Evolutionary conservation across 1,284 basidiomycete species (phyloP), one percentile per base, ranked within the genome.

Genomic region (Stygiomarasmius scandens): DNA sequence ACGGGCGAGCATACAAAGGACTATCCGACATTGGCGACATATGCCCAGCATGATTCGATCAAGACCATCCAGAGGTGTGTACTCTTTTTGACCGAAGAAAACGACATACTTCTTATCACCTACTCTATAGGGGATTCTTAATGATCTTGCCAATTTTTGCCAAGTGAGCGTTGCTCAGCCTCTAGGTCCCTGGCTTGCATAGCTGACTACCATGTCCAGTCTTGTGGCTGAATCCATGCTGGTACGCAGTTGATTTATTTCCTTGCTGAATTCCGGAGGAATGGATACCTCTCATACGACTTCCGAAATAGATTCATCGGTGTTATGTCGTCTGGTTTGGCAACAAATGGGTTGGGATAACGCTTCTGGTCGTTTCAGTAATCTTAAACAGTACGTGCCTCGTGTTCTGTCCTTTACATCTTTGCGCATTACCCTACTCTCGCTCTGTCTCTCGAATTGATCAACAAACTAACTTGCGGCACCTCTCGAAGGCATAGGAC

Each of bases 1-100:
- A 50, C 49, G 10, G 49, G 49, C 9, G 49, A 50, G 25, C 49
- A 50, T 32, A 50, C 49, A 20, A 50, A 50, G 49, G 49, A 50
- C 20, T 50, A 50, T n/a, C 49, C 49, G 27, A 23, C 49, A 25
- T n/a, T 50, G 25, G 10, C 11, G 4, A n/a, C 49, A 19, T 50
- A 50, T n/a, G 49, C 49, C n/a, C 49, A 50, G 25, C 49, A 50
- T 29, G 49, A 50, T 50, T 25, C 20, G 27, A 50, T 50, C 12
- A 50, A 50, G 25, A 50, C 49, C 2, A 22, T 50, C 12, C 49
- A 50, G 49, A 50, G 49, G 49, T 32, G 12, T 29, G 27, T 50
- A 32, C 25, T 32, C 27, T 27, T 29, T 29, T 3, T 16, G 32
- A 14, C 32, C 32, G 14, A 34, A 34, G 32, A 34, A 34, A 34